Evolutionary conservation across 257 asterid species (phyloP), one percentile per base, ranked within the genome.

Genomic region (Solanum bulbocastanum): DNA sequence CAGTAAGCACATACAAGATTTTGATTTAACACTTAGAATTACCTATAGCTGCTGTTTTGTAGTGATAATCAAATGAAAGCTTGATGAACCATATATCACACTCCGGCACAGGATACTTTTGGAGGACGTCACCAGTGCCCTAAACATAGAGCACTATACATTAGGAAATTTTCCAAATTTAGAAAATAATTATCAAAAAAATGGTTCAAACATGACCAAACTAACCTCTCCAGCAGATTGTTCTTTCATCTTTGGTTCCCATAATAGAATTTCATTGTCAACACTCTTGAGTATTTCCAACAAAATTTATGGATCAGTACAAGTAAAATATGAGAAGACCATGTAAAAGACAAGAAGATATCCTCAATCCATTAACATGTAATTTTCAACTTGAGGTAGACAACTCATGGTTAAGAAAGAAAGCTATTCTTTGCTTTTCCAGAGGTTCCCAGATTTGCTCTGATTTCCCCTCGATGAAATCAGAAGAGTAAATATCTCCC

Each of bases 41-140:
- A 97, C 99, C 99, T 92, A 97, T 93, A 76, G 98, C 99, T 36
- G 90, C 95, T 60, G 96, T 72, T 92, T 91, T 96, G 92, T 90
- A 94, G 84, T 94, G 94, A 88, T 93, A 97, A 91, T 97, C 99
- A 83, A 96, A 97, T 39, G 99, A 97, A 88, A 95, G 96, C 91
- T 96, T 97, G 93, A 97, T 96, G 89, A 97, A 97, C 99, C 99
- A 97, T 85, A 97, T 97, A 90, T 97, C 99, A 87, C 98, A 95
- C 74, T 97, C 99, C 1, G 99, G 99, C 89, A 96, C 99, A 15
- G 99, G 99, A 89, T 96, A 97, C 89, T 94, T 97, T 89, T 97
- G 99, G 87, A 97, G 99, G 91, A 97, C 87, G 90, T 97, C 99
- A 87, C 92, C 94, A 46, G 98, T 93, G 81, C 99, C 99, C 99